Conservation (phyloP, 2,329 filamentous ascomycete species). For the Aspergillus sp. region DNA sequence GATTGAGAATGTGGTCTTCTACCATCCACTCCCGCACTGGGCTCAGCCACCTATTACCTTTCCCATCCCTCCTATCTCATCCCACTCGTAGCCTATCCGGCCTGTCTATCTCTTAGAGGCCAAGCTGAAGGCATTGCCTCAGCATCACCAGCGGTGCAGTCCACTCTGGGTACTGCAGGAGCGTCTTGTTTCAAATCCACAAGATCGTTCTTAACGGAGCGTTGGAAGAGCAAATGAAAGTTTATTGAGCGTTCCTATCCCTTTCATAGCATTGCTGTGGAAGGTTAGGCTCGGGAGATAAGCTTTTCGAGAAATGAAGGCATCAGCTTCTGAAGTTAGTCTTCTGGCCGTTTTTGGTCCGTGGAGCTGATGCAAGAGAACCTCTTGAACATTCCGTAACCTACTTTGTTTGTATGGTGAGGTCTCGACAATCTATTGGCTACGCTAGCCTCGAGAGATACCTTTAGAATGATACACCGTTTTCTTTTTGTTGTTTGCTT, state of each 20-base stretch:
- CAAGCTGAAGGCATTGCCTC: slow-evolving; percentile 5
- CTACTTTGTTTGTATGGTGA: slow-evolving; percentile 6
- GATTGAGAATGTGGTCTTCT: background rate
- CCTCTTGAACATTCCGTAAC: slow-evolving; percentile 34
- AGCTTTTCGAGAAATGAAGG: slow-evolving; percentile 35
- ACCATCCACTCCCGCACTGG: background rate
- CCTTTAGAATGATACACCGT: background rate
- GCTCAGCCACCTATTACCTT: background rate
- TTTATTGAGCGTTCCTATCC: slow-evolving; percentile 25
- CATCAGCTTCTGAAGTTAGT: slow-evolving; percentile 33
- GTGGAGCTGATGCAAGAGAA: slow-evolving; percentile 43
- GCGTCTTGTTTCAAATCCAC: slow-evolving; percentile 57
- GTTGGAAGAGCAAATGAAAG: slow-evolving; percentile 63
- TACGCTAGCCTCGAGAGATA: background rate
- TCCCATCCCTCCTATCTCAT: background rate
- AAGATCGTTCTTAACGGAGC: slow-evolving; percentile 77
- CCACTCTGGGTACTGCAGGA: slow-evolving; percentile 70
- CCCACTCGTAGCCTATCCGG: background rate
- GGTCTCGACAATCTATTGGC: background rate
- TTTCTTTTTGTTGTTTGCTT: background rate
- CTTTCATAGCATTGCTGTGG: slow-evolving; percentile 15
- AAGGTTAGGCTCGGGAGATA: slow-evolving; percentile 17
- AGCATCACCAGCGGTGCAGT: slow-evolving; percentile 67
- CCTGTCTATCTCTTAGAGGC: background rate
- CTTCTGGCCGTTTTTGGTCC: slow-evolving; percentile 18